phyloP scores from a whole-genome alignment of 2,329 filamentous ascomycete species.

The Fusarium sp. region DNA sequence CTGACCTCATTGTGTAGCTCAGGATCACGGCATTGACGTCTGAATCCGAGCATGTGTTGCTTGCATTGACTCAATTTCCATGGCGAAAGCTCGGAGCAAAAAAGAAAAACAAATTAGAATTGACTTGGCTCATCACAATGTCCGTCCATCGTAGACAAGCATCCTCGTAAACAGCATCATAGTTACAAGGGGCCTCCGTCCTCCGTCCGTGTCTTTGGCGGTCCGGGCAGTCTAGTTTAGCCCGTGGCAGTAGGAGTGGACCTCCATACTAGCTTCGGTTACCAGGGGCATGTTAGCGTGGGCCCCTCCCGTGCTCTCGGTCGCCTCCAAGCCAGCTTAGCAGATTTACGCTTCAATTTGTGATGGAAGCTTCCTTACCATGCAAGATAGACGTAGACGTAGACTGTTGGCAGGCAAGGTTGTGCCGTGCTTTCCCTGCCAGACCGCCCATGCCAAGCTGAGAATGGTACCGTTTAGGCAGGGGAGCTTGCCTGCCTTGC shows the following conservation, averaged over 20 bases:
- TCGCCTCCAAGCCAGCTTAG: conserved; percentile 19
- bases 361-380: conserved; percentile 27
- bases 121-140: conserved; percentile 30
- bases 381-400: conserved; percentile 12
- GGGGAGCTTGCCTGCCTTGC: conserved; percentile 28
- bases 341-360: conserved; percentile 32
- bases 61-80: conserved; percentile 14
- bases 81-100: conserved; percentile 1
- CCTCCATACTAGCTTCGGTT: conserved; percentile 19
- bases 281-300: conserved; percentile 34
- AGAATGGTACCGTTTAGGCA: conserved; percentile 12
- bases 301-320: conserved; percentile 32
- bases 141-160: conserved; percentile 19
- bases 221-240: conserved; percentile 10
- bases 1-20: conserved; percentile 40
- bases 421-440: conserved; percentile 35
- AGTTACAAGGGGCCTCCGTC: conserved; percentile 18
- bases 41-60: conserved; percentile 7
- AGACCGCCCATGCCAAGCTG: conserved; percentile 39
- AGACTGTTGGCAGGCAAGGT: conserved; percentile 7
- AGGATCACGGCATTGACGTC: conserved; percentile 20
- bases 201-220: conserved; percentile 21
- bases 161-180: conserved; percentile 32
- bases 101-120: conserved; percentile 3
- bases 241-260: conserved; percentile 14